Evolutionary conservation across 2,329 filamentous ascomycete species (phyloP), one percentile per base, ranked within the genome.

Genomic region (Talaromyces atroroseus): DNA sequence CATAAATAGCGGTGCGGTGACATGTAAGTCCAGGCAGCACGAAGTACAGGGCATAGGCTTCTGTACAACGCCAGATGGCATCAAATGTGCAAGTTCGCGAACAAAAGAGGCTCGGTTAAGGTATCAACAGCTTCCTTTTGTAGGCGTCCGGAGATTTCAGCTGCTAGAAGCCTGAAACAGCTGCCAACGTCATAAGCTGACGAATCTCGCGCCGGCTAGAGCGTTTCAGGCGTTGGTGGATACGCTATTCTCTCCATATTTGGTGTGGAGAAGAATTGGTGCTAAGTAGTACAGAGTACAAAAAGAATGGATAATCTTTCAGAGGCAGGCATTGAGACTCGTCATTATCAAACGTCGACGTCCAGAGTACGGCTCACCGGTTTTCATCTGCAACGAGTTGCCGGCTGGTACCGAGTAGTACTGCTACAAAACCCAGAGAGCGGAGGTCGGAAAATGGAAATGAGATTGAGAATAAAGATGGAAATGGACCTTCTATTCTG

Each of bases 151-250:
- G 29, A 32, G 29, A 32, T 32, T 8, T 32, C 29, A 32, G 34
- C 34, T 40, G 16, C 5, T 18, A 3, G 12, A 11, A 40, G 4
- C 36, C 12, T 21, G 18, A 12, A 42, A 42, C n/a, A n/a, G 36
- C 36, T 18, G 38, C 12, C 26, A 34, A 46, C 50, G 50, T 52
- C 50, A 52, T 52, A 21, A n/a, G 40, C 40, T 46, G 40, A 52
- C 50, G 40, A 52, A 45, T 52, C 42, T 29, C 14, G 8, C n/a
- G 40, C 40, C 26, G 18, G 29, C 50, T 45, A 52, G n/a, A 24
- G 34, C 16, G n/a, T 36, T 46, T 36, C 40, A 36, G 42, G 40
- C 50, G n/a, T 36, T 52, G 23, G 26, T 38, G 40, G 40, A 20
- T 36, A 8, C 29, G 36, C 49, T 38, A 51, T 42, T 51, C 12